Evolutionary conservation across 805 yeast genomes (phyloP).

Genomic region (Metschnikowia chrysomelidarum): DNA sequence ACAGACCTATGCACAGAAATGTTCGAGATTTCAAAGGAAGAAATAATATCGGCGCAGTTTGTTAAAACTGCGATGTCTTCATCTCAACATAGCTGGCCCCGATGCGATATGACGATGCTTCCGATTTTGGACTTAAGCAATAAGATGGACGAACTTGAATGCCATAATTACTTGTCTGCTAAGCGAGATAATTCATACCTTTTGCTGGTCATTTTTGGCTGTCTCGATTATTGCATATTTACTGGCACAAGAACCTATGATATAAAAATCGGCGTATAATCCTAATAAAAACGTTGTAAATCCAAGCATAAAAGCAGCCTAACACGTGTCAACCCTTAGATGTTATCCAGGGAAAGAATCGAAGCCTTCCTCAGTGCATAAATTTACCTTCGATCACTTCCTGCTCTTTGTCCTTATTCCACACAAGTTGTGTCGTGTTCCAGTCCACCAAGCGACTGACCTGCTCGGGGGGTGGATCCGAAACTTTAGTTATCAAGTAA

Average conservation of each 20-base stretch:
- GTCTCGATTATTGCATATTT: constrained; percentile 33
- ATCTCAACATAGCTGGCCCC: constrained; percentile 36
- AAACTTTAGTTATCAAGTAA: constrained; percentile 50
- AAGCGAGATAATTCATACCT: constrained; percentile 9
- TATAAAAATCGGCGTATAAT: constrained; percentile 13
- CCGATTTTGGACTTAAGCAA: constrained; percentile 36
- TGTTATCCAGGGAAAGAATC: constrained; percentile 27
- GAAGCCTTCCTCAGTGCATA: constrained; percentile 23
- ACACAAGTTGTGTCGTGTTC: constrained; percentile 30
- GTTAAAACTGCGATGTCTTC: constrained; percentile 23
- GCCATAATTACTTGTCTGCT: constrained; percentile 27
- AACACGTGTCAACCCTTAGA: no score
- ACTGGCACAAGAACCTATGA: constrained; percentile 37
- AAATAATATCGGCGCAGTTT: constrained; percentile 15
- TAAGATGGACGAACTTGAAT: constrained; percentile 31
- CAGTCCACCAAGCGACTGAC: constrained; percentile 28
- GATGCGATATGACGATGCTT: constrained; percentile 34
- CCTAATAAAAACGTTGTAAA: constrained; percentile 4
- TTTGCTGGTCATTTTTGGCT: constrained; percentile 17
- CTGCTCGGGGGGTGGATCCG: constrained; percentile 42
- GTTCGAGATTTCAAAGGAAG: constrained; percentile 22
- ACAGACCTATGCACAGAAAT: constrained; percentile 35
- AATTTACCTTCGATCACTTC: constrained; percentile 23
- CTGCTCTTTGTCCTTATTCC: constrained; percentile 25
- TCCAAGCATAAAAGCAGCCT: constrained; percentile 3